Evolutionary conservation across 495 filamentous ascomycete species (phyloP), one percentile per base, ranked within the genome.

Genomic region (Pyronema omphalodes): DNA sequence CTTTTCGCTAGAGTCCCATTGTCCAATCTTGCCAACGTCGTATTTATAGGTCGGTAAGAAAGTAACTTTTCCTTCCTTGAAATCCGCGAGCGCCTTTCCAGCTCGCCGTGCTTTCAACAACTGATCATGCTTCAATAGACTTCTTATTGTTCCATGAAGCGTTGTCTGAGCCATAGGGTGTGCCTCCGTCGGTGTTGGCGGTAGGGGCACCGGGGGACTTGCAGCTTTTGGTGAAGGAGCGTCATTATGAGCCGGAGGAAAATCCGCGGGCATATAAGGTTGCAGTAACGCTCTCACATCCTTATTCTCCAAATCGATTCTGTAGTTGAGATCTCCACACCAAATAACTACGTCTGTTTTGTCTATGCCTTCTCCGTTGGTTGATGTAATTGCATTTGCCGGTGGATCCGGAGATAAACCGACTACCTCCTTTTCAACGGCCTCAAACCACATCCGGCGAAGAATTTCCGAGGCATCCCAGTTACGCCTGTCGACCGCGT

Each of bases 1-100:
- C 71, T 96, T 99, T 60, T 94, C 93, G 56, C 86, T 93, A 0
- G 87, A 84, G 68, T 99, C 93, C 64, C 94, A 96, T 55, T 83
- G 74, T 3, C 85, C 85, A 52, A 95, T 80, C 37, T 83, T 94
- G n/a, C 93, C 93, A 37, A 91, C 74, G 61, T 99, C 93, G 58
- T 96, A 99, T 67, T 93, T 93, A 64, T 93, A 99, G 0, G 89
- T 93, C 9, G 93, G 93, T 33, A 95, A 63, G 63, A 96, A 99
- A 6, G 74, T 74, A 40, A 99, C 93, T 7, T 76, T 71, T 0
- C 93, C 93, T 70, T 99, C 93, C 29, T 74, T 74, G 86, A 89
- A 99, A 6, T 88, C 89, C 55, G 91, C 82, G 55, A 96, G 94
- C 6, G 81, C 77, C 64, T 84, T 88, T 7, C 78, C 75, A 33